Evolutionary conservation across 2,329 filamentous ascomycete species (phyloP).

Genomic region (Trichoderma harzianum): DNA sequence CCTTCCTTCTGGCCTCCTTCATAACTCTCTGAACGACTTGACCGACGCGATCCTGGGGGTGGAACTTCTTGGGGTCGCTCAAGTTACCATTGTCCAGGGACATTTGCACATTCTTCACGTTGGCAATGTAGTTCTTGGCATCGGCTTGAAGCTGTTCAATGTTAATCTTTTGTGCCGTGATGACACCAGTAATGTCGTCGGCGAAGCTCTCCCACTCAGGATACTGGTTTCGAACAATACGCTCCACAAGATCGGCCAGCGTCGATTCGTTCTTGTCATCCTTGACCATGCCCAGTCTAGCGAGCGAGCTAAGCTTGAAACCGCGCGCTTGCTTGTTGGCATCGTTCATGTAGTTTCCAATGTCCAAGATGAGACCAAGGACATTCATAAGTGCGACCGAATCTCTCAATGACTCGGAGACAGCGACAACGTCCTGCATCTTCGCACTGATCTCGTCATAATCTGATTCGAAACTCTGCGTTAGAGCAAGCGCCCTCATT

Average conservation of each 20-base stretch:
- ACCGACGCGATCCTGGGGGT: constrained; percentile 91
- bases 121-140: constrained; percentile 88
- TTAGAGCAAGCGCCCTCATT: constrained; percentile 86
- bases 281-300: constrained; percentile 93
- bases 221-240: constrained; percentile 94
- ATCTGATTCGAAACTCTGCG: constrained; percentile 77
- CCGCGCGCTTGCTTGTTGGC: constrained; percentile 96
- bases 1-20: constrained; percentile 95
- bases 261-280: constrained; percentile 98
- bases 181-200: constrained; percentile 77
- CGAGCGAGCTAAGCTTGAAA: constrained; percentile 95
- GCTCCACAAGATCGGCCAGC: constrained; percentile 91
- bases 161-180: constrained; percentile 83
- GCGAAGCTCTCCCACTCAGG: constrained; percentile 90
- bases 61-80: constrained; percentile 95
- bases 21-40: constrained; percentile 89
- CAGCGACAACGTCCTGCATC: constrained; percentile 78
- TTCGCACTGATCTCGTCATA: constrained; percentile 89
- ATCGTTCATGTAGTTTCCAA: constrained; percentile 99
- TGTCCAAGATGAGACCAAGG: constrained; percentile 90
- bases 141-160: constrained; percentile 87
- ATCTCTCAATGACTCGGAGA: constrained; percentile 85
- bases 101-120: constrained; percentile 88
- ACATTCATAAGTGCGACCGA: constrained; percentile 95
- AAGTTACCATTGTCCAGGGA: constrained; percentile 91